These are phyloP conservation scores for Xylaria acuta DNA, from an alignment of 495 filamentous ascomycete genomes.

Conservation along the genomic window DNA sequence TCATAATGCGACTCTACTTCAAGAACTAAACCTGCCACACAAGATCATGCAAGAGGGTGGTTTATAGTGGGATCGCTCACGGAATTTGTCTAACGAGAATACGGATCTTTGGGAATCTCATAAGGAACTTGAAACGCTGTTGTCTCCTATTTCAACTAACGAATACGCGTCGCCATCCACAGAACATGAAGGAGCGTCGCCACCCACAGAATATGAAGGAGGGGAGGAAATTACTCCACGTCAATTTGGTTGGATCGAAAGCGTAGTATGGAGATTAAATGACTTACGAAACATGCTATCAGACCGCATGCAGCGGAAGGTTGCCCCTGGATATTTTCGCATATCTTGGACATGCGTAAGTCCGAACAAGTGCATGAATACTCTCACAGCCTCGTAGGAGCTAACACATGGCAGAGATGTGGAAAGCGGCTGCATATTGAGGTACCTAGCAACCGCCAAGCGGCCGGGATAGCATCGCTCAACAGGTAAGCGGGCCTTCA, in stretches of 20 bases:
- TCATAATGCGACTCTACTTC: neutral
- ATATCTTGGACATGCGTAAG: neutral
- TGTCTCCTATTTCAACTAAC: neutral
- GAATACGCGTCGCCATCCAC: neutral
- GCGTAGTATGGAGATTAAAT: neutral
- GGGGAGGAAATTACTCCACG: neutral
- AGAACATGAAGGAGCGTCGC: neutral
- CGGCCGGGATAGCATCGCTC: neutral
- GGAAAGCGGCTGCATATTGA: neutral
- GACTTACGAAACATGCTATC: neutral
- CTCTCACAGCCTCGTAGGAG: neutral
- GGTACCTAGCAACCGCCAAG: neutral
- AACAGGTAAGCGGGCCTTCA: neutral
- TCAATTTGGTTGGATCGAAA: neutral
- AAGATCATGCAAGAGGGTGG: neutral
- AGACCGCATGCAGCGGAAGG: neutral
- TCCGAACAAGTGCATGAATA: neutral
- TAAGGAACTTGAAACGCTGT: neutral
- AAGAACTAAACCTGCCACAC: neutral
- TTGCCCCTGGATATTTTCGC: neutral
- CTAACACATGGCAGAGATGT: neutral
- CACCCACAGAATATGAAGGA: neutral
- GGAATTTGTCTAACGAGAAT: neutral
- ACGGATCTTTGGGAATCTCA: neutral
- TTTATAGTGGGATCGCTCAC: neutral